Evolutionary conservation across 768 basidiomycete species (phyloP).

Genomic region (Collybia nuda): DNA sequence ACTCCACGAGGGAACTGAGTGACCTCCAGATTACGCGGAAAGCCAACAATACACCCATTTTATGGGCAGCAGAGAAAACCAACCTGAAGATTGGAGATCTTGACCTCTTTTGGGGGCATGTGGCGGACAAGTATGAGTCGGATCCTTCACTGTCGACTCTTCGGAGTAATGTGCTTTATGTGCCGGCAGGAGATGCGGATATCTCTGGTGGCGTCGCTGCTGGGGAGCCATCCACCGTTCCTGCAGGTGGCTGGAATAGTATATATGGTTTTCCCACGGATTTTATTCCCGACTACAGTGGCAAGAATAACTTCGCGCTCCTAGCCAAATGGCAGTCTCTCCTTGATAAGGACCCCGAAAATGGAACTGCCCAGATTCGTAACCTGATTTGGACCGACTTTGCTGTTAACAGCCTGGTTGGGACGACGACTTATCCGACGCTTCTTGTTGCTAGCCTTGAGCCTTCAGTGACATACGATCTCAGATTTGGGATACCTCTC

Average conservation of each 20-base stretch:
- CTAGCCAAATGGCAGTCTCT: constrained; percentile 11
- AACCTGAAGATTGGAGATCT: constrained; percentile 8
- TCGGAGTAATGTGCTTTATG: constrained; percentile 13
- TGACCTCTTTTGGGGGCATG: constrained; percentile 14
- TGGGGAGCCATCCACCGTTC: constrained; percentile 1
- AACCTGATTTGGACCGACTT: constrained; percentile 19
- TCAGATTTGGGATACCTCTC: constrained; percentile 13
- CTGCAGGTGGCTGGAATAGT: constrained; percentile 7
- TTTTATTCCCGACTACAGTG: constrained; percentile 8
- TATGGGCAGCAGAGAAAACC: constrained; percentile 12
- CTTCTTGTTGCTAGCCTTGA: constrained; percentile 7
- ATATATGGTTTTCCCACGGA: neutral
- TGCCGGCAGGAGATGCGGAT: constrained; percentile 13
- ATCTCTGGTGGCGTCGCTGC: constrained; percentile 1
- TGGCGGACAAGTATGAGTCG: neutral
- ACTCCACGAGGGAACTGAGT: constrained; percentile 6
- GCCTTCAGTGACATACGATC: constrained; percentile 7
- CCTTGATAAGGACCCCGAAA: constrained; percentile 10
- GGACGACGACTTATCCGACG: neutral
- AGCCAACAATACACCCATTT: constrained; percentile 8
- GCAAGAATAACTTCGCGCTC: constrained; percentile 9
- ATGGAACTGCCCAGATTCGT: constrained; percentile 8
- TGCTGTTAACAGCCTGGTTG: constrained; percentile 13
- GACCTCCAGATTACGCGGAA: constrained; percentile 6
- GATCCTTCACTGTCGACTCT: neutral